Percentiles rank a stretch among this genome's conserved stretches.
Conservation (phyloP, 257 asterid genomes). For the Echium plantagineum region DNA sequence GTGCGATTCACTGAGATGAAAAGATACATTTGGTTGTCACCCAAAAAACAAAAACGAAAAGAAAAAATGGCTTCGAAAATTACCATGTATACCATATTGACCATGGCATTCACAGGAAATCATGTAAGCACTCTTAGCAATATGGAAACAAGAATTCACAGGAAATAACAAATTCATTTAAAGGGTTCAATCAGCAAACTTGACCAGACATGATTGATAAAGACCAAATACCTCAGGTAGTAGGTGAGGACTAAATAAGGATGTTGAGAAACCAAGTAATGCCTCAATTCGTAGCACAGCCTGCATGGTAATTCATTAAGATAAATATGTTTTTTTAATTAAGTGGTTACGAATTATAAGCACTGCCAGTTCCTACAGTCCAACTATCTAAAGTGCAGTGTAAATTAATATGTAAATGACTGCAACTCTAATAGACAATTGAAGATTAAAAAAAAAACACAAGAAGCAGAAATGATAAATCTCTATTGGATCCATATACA, state of each 20-base stretch:
- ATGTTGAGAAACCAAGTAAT: constrained; percentile 40
- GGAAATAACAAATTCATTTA: not conserved
- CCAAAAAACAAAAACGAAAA: no score
- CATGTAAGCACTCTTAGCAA: not conserved
- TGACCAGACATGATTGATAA: not conserved
- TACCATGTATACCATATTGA: no score
- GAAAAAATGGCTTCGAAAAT: not conserved
- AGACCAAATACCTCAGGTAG: constrained; percentile 39
- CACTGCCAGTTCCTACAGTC: not conserved
- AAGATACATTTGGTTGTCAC: not conserved
- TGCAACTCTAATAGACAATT: no score
- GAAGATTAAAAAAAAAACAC: no score
- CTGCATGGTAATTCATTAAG: constrained; percentile 21
- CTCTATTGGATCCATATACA: no score
- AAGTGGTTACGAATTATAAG: not conserved
- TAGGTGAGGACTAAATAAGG: constrained; percentile 45
- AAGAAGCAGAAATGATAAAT: no score
- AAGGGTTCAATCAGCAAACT: not conserved
- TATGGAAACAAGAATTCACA: no score
- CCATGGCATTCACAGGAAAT: no score
- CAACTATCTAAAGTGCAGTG: no score
- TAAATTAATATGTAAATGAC: no score
- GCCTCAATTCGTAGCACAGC: constrained; percentile 64
- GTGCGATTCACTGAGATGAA: no score
- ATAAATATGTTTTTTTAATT: not conserved